Evolutionary conservation across 2,329 filamentous ascomycete genomes (phyloP).

Genomic region (Fusarium continuum): DNA sequence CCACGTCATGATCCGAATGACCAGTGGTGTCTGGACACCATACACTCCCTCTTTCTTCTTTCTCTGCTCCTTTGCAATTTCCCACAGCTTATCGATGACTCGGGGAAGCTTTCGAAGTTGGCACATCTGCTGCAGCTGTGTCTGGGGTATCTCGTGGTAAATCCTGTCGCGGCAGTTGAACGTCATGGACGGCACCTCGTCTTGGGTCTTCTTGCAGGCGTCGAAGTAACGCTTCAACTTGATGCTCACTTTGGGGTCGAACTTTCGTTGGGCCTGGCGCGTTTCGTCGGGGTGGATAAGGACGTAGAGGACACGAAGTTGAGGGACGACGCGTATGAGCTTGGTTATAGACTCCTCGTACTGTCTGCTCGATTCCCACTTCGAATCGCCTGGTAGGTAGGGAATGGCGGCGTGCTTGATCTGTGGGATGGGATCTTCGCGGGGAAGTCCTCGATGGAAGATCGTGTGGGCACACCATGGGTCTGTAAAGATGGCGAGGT

Average conservation of each 20-base stretch:
- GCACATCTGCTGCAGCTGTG: background rate
- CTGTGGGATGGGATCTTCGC: background rate
- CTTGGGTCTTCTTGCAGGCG: background rate
- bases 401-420: background rate
- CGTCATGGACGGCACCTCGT: background rate
- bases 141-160: background rate
- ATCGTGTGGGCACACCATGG: background rate
- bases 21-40: background rate
- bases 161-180: background rate
- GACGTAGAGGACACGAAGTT: background rate
- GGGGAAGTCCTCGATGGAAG: background rate
- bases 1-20: slow-evolving; percentile 4
- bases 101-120: background rate
- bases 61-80: background rate
- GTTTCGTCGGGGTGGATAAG: background rate
- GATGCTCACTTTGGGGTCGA: too few species aligned
- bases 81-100: background rate
- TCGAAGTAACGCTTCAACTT: background rate
- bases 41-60: background rate
- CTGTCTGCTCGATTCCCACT: rapidly evolving
- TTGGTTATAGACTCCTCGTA: background rate
- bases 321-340: background rate
- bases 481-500: background rate
- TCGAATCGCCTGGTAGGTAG: background rate
- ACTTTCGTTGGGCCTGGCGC: background rate